Percentiles rank a stretch among this genome's conserved stretches.
phyloP scores from a whole-genome alignment of 2,329 filamentous ascomycete genomes.

The Chalaropsis thielavioides region DNA sequence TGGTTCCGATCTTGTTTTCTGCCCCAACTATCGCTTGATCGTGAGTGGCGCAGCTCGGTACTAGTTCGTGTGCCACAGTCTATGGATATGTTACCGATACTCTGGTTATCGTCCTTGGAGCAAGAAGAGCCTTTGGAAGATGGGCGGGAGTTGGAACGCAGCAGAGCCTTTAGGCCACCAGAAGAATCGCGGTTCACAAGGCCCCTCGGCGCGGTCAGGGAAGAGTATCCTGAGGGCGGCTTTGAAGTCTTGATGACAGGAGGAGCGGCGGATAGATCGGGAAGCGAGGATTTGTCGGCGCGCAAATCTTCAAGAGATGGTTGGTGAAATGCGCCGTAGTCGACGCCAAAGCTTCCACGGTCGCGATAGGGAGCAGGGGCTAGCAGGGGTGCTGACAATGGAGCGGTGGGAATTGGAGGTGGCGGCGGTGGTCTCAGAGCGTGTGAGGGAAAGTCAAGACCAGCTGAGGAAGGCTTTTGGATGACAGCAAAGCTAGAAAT shows the following conservation, averaged over 20 bases:
- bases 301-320: conserved; percentile 35
- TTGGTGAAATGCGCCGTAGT: conserved; percentile 52
- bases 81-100: conserved; percentile 50
- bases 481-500: conserved; percentile 17
- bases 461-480: conserved; percentile 10
- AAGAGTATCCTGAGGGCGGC: conserved; percentile 60
- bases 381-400: conserved; percentile 8
- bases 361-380: conserved; percentile 6
- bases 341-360: conserved; percentile 50
- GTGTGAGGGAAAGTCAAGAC: conserved; percentile 1
- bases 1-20: conserved; percentile 39
- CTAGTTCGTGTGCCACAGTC: conserved; percentile 39
- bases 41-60: conserved; percentile 37
- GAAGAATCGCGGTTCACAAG: conserved; percentile 36
- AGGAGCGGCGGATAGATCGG: conserved; percentile 47
- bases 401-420: conserved; percentile 2
- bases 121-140: conserved; percentile 43
- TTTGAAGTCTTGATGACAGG: conserved; percentile 73
- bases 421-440: conserved; percentile 10
- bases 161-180: conserved; percentile 43
- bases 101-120: conserved; percentile 43
- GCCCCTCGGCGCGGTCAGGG: conserved; percentile 49
- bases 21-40: conserved; percentile 49
- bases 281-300: conserved; percentile 30
- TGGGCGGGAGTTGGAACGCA: conserved; percentile 43